phyloP scores from a whole-genome alignment of 2,329 filamentous ascomycete species.

The Cordyceps sp. region DNA sequence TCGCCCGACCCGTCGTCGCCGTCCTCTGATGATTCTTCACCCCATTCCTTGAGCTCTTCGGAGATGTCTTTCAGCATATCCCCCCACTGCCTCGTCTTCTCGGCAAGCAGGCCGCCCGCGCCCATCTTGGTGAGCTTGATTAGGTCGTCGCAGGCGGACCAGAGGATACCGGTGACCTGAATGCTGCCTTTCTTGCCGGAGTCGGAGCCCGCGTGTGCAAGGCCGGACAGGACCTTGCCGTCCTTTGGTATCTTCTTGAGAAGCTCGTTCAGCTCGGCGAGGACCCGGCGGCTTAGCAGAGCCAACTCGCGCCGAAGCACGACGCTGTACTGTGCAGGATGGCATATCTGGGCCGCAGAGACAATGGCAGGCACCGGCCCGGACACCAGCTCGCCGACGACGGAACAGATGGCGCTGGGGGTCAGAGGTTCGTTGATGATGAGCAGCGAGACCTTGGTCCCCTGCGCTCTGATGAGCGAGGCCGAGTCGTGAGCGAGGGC shows the following conservation, averaged over 20 bases:
- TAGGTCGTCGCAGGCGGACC: conserved; percentile 68
- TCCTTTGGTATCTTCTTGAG: conserved; percentile 42
- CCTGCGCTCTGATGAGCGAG: conserved; percentile 61
- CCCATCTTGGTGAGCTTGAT: conserved; percentile 47
- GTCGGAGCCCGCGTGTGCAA: conserved; percentile 7
- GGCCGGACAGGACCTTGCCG: too few species aligned
- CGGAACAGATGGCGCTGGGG: conserved; percentile 51
- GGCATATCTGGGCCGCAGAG: conserved; percentile 51
- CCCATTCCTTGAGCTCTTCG: conserved; percentile 78
- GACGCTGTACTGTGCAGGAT: conserved; percentile 41
- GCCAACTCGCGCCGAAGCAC: conserved; percentile 48
- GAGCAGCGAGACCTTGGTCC: conserved; percentile 75
- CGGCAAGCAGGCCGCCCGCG: conserved; percentile 51
- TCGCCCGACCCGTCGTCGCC: conserved; percentile 38
- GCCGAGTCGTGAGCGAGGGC: conserved; percentile 56
- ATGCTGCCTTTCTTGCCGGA: conserved; percentile 35
- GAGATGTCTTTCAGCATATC: conserved; percentile 69
- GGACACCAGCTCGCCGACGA: conserved; percentile 55
- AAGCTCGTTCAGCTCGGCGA: conserved; percentile 46
- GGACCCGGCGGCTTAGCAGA: conserved; percentile 36
- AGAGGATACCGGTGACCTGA: conserved; percentile 59
- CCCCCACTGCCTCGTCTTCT: conserved; percentile 56
- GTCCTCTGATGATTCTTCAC: conserved; percentile 50
- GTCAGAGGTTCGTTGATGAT: conserved; percentile 80
- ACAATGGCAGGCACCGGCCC: conserved; percentile 62